phyloP scores from a whole-genome alignment of 306 rosid genomes.

The peach (Prunus persica) region DNA sequence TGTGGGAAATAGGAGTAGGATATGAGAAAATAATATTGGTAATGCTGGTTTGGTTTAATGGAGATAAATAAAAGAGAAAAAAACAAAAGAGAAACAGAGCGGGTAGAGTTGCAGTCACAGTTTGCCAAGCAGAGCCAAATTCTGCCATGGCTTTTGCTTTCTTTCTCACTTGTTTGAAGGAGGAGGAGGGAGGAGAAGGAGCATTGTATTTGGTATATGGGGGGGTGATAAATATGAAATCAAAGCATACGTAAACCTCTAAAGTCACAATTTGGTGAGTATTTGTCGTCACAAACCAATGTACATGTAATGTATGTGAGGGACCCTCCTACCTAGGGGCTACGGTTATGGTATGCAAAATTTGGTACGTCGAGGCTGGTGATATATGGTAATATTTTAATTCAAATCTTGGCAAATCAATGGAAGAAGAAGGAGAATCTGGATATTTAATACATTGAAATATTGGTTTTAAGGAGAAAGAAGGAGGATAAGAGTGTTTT shows the following conservation, averaged over 20 bases:
- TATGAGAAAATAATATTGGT: not conserved
- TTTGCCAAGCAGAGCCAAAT: not conserved
- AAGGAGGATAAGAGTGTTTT: too few species aligned
- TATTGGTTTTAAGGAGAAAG: too few species aligned
- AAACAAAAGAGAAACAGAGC: not conserved
- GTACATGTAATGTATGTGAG: not conserved
- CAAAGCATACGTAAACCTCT: not conserved
- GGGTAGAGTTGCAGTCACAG: not conserved
- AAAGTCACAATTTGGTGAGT: not conserved
- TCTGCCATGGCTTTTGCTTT: not conserved
- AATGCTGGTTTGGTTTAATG: constrained; percentile 15
- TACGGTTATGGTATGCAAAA: not conserved
- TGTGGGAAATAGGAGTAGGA: not conserved
- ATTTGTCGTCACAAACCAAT: not conserved
- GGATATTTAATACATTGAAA: too few species aligned
- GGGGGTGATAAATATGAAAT: not conserved
- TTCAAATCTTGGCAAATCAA: too few species aligned
- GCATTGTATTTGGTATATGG: not conserved
- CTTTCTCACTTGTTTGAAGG: not conserved
- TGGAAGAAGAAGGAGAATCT: too few species aligned
- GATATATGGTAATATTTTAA: not conserved
- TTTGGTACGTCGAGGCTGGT: not conserved
- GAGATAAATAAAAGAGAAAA: not conserved
- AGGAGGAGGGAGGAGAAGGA: not conserved
- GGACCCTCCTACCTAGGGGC: too few species aligned